Conservation (phyloP, 2,329 filamentous ascomycete genomes). For the Cylindrodendrum hubeiense region DNA sequence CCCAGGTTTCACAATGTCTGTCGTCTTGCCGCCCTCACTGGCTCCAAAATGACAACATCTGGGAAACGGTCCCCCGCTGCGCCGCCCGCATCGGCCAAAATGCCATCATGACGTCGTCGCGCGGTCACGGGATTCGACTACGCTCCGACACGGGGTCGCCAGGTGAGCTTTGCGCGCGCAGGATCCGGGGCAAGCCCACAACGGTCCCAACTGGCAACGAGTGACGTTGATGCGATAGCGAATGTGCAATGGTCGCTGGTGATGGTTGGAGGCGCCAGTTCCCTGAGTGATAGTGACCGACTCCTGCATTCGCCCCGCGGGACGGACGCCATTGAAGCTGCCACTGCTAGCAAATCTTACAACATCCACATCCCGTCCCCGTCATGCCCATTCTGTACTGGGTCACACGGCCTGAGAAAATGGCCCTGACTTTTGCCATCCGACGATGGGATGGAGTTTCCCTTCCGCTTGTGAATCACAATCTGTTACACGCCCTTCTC, state of each 20-base stretch:
- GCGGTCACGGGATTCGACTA: constrained; percentile 34
- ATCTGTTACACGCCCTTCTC: background rate
- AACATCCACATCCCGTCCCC: constrained; percentile 9
- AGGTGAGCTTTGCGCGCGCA: constrained; percentile 24
- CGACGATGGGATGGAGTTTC: constrained; percentile 11
- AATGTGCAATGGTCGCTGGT: constrained; percentile 10
- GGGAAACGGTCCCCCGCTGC: constrained; percentile 4
- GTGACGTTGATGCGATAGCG: constrained; percentile 8
- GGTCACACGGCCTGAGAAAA: constrained; percentile 13
- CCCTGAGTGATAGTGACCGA: background rate
- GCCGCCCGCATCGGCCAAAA: constrained; percentile 7
- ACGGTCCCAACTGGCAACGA: constrained; percentile 13
- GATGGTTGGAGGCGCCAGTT: constrained; percentile 7
- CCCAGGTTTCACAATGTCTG: constrained; percentile 40
- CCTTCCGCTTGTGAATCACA: constrained; percentile 15
- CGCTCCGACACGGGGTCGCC: constrained; percentile 24
- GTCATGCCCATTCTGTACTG: constrained; percentile 5
- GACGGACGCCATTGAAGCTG: constrained; percentile 4
- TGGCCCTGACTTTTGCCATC: constrained; percentile 9
- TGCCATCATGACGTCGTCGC: constrained; percentile 37
- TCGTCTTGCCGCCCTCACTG: constrained; percentile 33
- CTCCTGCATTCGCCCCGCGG: background rate
- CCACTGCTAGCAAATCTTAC: background rate
- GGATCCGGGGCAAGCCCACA: constrained; percentile 17
- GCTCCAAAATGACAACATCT: constrained; percentile 22